Evolutionary conservation across 805 yeast species (phyloP).

Genomic region (Clavispora carvajalis): DNA sequence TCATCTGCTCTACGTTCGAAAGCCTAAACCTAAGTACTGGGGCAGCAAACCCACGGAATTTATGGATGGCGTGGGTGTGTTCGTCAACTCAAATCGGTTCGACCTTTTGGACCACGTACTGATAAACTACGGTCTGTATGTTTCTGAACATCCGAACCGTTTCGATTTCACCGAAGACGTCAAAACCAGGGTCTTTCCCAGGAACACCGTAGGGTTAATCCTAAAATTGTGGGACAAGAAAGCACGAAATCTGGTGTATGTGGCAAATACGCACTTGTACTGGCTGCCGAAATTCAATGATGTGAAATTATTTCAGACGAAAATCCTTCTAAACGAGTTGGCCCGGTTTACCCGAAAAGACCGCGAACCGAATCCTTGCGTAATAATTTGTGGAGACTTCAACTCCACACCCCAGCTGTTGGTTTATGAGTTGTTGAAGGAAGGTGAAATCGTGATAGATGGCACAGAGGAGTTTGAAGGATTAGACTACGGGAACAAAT

Average conservation of each 20-base stretch:
- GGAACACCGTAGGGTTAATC: conserved; percentile 57
- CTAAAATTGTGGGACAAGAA: conserved; percentile 41
- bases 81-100: conserved; percentile 45
- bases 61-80: conserved; percentile 59
- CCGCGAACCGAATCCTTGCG: conserved; percentile 12
- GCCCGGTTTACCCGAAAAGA: conserved; percentile 7
- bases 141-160: conserved; percentile 17
- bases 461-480: conserved; percentile 9
- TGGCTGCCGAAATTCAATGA: conserved; percentile 49
- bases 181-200: conserved; percentile 29
- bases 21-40: conserved; percentile 54
- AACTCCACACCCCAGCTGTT: conserved; percentile 48
- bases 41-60: conserved; percentile 30
- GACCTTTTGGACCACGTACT: conserved; percentile 29
- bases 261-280: conserved; percentile 57
- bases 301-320: conserved; percentile 50
- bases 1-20: conserved; percentile 43
- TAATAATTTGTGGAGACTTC: conserved; percentile 53
- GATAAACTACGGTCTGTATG: conserved; percentile 27
- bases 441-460: conserved; percentile 14
- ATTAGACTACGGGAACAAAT: conserved; percentile 13
- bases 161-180: conserved; percentile 32
- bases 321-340: conserved; percentile 24
- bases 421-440: conserved; percentile 41
- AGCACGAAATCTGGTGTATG: conserved; percentile 36